Evolutionary conservation across 2,329 filamentous ascomycete species (phyloP).

Genomic region (Septoria petroselini): DNA sequence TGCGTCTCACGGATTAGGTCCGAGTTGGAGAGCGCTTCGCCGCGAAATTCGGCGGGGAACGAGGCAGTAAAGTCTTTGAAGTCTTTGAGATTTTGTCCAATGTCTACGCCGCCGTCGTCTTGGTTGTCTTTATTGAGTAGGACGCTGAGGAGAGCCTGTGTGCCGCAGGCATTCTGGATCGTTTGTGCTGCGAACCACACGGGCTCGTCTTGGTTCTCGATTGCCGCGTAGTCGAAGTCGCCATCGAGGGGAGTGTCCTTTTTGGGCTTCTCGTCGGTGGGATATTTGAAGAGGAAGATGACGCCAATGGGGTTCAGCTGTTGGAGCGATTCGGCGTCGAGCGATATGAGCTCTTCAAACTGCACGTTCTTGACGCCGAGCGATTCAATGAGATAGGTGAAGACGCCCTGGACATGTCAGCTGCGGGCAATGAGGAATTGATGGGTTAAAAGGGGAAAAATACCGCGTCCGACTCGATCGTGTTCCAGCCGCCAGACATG

Average conservation of each 20-base stretch:
- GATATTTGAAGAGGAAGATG: constrained; percentile 99
- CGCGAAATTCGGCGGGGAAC: constrained; percentile 67
- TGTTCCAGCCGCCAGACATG: constrained; percentile 78
- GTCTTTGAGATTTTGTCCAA: constrained; percentile 67
- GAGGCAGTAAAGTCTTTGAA: constrained; percentile 87
- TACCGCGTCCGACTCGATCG: constrained; percentile 94
- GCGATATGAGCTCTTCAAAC: constrained; percentile 90
- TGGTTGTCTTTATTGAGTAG: constrained; percentile 71
- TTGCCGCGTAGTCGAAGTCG: constrained; percentile 70
- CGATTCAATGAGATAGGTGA: constrained; percentile 90
- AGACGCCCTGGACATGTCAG: constrained; percentile 66
- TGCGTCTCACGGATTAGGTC: constrained; percentile 62
- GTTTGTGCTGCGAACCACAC: constrained; percentile 96
- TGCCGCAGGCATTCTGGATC: constrained; percentile 97
- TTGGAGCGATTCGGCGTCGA: constrained; percentile 72
- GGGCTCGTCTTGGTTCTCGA: constrained; percentile 43
- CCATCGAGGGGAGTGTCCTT: constrained; percentile 71
- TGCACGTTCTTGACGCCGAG: constrained; percentile 92
- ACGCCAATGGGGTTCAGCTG: constrained; percentile 65
- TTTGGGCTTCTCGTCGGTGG: constrained; percentile 63
- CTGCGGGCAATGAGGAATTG: constrained; percentile 9
- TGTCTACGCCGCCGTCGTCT: constrained; percentile 55
- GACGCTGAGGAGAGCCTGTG: constrained; percentile 88
- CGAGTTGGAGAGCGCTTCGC: constrained; percentile 68
- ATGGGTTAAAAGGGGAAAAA: constrained; percentile 40